Conservation (phyloP, 768 basidiomycete species). For the Trametes elegans region DNA sequence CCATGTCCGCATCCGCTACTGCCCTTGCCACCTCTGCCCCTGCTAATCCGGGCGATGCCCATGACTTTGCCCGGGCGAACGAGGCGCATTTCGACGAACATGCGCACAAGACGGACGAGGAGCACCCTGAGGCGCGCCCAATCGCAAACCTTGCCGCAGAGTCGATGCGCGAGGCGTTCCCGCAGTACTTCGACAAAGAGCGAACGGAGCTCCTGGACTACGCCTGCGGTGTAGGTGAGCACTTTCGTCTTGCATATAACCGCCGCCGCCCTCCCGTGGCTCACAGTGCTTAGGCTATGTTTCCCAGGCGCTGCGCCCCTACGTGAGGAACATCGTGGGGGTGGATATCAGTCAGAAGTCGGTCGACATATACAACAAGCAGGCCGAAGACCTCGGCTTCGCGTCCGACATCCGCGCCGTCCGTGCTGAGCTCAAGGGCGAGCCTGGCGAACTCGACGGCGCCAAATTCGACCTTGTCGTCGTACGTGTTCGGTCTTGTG, state of each 20-base stretch:
- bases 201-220: conserved; percentile 65
- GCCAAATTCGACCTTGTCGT: conserved; percentile 67
- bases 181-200: conserved; percentile 46
- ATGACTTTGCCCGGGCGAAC: conserved; percentile 18
- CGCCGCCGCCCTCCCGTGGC: neutral
- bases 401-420: conserved; percentile 62
- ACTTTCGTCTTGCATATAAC: neutral
- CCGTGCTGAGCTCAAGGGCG: conserved; percentile 47
- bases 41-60: neutral
- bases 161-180: conserved; percentile 30
- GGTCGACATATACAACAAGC: conserved; percentile 64
- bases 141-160: conserved; percentile 25
- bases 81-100: conserved; percentile 17
- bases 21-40: neutral
- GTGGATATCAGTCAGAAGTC: conserved; percentile 73
- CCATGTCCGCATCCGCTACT: no score
- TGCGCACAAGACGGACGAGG: conserved; percentile 14
- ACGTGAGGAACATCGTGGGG: conserved; percentile 64
- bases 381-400: conserved; percentile 60
- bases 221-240: conserved; percentile 68
- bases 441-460: conserved; percentile 49
- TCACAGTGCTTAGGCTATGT: conserved; percentile 62
- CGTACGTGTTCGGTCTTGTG: conserved; percentile 55
- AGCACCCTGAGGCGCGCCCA: conserved; percentile 11
- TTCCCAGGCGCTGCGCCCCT: conserved; percentile 57